phyloP scores from a whole-genome alignment of 2,329 filamentous ascomycete species.

The Juglanconis juglandina region DNA sequence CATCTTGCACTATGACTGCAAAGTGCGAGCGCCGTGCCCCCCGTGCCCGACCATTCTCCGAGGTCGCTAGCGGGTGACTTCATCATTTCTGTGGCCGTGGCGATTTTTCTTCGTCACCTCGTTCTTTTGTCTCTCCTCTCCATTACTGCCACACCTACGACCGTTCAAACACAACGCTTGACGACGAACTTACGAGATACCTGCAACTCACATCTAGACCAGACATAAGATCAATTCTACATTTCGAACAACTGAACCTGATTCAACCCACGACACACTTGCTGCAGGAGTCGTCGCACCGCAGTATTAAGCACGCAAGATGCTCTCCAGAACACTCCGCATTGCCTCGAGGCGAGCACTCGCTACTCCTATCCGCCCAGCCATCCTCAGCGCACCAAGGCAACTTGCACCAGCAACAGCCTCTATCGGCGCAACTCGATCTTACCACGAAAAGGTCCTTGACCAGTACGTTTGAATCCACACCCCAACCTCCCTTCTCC shows the following conservation, averaged over 20 bases:
- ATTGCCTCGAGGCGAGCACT: conserved; percentile 41
- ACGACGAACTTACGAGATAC: not conserved
- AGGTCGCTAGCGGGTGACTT: conserved; percentile 26
- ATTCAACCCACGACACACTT: not conserved
- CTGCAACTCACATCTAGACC: not conserved
- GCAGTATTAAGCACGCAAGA: conserved; percentile 27
- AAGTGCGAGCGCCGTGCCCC: no score
- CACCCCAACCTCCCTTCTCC: conserved; percentile 15
- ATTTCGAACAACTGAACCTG: not conserved
- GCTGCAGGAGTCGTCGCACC: not conserved
- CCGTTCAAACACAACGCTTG: not conserved
- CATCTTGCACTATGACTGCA: not conserved
- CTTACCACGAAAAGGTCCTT: conserved; percentile 60
- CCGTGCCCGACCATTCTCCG: conserved; percentile 21
- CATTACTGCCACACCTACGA: not conserved
- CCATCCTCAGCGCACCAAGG: conserved; percentile 34
- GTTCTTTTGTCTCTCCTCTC: not conserved
- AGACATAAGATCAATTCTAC: not conserved
- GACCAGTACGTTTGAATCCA: conserved; percentile 66
- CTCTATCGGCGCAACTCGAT: conserved; percentile 39
- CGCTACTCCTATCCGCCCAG: conserved; percentile 37
- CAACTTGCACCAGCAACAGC: conserved; percentile 37
- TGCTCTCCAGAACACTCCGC: conserved; percentile 47
- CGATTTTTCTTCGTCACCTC: conserved; percentile 1
- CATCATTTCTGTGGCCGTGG: conserved; percentile 1